These are phyloP conservation scores for Puya raimondii DNA, from an alignment of 176 grass and related monocot genomes.

Conservation along the genomic window DNA sequence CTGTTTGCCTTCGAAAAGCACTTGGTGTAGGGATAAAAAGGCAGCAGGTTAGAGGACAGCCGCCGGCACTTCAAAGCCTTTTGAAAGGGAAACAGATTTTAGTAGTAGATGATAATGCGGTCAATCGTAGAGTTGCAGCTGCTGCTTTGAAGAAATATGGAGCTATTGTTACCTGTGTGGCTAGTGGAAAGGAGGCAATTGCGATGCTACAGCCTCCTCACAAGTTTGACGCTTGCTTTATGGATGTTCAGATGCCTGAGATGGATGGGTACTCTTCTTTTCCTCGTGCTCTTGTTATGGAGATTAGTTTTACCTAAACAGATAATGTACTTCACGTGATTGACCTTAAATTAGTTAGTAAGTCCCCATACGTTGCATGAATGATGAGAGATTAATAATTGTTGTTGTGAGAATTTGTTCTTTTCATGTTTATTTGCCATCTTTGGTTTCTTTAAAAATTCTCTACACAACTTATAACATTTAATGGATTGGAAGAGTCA, in stretches of 20 bases:
- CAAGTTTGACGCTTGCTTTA: constrained; percentile 75
- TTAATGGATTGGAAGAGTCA: no score
- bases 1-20: constrained; percentile 49
- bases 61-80: constrained; percentile 46
- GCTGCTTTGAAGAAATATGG: constrained; percentile 74
- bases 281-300: neutral
- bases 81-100: constrained; percentile 53
- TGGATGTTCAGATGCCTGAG: constrained; percentile 89
- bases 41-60: constrained; percentile 28
- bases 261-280: constrained; percentile 59
- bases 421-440: no score
- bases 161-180: constrained; percentile 52
- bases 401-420: no score
- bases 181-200: constrained; percentile 64
- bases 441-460: no score
- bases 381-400: no score
- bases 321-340: neutral
- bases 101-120: constrained; percentile 76
- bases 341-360: constrained; percentile 8
- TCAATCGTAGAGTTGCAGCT: constrained; percentile 66
- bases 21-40: constrained; percentile 36
- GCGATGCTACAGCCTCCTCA: constrained; percentile 49
- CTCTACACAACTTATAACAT: no score
- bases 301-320: neutral
- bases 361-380: neutral